phyloP scores from a whole-genome alignment of 192 early-diverging fungal genomes.

The Coemansia asiatica region DNA sequence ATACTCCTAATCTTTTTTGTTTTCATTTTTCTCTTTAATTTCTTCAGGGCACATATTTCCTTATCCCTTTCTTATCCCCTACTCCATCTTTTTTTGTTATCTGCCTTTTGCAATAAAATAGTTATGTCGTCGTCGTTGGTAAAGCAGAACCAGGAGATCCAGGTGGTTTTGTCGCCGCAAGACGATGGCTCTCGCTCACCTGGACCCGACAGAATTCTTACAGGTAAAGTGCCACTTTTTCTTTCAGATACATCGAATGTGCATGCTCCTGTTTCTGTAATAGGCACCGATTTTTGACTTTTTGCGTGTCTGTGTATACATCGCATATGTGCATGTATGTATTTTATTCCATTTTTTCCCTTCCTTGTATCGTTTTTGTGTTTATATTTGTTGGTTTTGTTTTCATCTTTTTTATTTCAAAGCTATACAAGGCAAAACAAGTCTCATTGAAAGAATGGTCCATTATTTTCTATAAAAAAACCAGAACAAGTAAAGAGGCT shows the following conservation, averaged over 20 bases:
- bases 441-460: too few species aligned
- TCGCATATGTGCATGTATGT: too few species aligned
- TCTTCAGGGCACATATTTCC: not conserved
- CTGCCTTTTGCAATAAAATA: not conserved
- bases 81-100: not conserved
- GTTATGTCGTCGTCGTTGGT: not conserved
- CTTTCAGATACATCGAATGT: not conserved
- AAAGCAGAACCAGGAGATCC: not conserved
- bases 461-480: not conserved
- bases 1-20: not conserved
- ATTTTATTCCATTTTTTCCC: not conserved
- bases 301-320: too few species aligned
- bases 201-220: constrained; percentile 17
- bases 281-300: too few species aligned
- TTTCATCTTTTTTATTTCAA: too few species aligned
- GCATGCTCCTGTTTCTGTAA: too few species aligned
- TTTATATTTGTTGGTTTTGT: not conserved
- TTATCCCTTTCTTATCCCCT: not conserved
- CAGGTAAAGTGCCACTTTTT: constrained; percentile 11
- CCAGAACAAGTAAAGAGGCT: not conserved
- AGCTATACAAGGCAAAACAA: too few species aligned
- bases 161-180: not conserved
- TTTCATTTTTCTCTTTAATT: not conserved
- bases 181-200: constrained; percentile 6
- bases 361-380: not conserved